Evolutionary conservation across 352 stramenopile species (phyloP).

Genomic region (Bremia lactucae): DNA sequence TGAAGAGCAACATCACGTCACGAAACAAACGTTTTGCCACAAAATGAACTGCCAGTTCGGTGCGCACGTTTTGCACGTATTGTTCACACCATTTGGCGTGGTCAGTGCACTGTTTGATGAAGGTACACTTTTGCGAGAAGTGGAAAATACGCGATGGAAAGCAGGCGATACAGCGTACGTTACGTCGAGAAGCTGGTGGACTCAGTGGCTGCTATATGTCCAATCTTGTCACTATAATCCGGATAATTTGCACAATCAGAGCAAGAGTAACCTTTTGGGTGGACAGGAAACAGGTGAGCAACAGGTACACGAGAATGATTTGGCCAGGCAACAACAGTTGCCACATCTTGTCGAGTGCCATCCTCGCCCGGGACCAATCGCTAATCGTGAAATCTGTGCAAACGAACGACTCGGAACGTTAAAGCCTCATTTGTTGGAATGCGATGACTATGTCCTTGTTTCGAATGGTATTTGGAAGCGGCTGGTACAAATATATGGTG

Average conservation of each 20-base stretch:
- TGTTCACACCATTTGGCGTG: slow-evolving; percentile 52
- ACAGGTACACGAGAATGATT: slow-evolving; percentile 7
- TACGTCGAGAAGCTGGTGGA: slow-evolving; percentile 45
- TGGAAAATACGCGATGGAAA: slow-evolving; percentile 28
- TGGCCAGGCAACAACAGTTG: slow-evolving; percentile 1
- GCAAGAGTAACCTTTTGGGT: background rate
- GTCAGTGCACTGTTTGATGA: slow-evolving; percentile 35
- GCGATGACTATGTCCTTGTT: slow-evolving; percentile 41
- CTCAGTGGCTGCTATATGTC: slow-evolving; percentile 36
- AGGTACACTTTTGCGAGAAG: slow-evolving; percentile 23
- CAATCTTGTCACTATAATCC: slow-evolving; percentile 4
- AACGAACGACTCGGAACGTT: slow-evolving; percentile 34
- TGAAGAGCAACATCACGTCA: slow-evolving; percentile 10
- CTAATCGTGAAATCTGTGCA: slow-evolving; percentile 29
- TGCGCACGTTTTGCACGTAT: slow-evolving; percentile 29
- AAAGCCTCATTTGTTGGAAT: slow-evolving; percentile 16
- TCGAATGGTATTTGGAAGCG: slow-evolving; percentile 33
- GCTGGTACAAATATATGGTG: slow-evolving; percentile 41
- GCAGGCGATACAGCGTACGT: slow-evolving; percentile 40
- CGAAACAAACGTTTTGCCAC: slow-evolving; percentile 10
- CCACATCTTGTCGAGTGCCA: slow-evolving; percentile 1
- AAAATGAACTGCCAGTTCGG: slow-evolving; percentile 17
- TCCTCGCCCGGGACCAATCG: slow-evolving; percentile 32
- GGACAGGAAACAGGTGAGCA: slow-evolving; percentile 17
- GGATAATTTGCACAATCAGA: background rate